Evolutionary conservation across 345 rosid genomes (phyloP), one percentile per base, ranked within the genome.

Genomic region (Aquilaria yunnanensis): DNA sequence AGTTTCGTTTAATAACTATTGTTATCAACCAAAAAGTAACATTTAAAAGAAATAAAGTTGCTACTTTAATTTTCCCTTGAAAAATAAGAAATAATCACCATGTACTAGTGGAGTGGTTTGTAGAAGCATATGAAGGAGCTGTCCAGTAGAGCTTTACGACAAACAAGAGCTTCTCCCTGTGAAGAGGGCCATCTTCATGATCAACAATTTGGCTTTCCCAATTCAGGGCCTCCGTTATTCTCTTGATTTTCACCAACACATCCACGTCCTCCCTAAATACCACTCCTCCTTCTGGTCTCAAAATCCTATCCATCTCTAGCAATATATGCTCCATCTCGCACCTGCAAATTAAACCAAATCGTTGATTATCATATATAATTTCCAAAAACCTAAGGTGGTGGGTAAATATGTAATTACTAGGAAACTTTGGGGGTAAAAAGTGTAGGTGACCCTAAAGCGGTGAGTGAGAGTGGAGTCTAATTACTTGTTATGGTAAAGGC

Each of bases 271-370:
- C 92, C 50, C 92, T 71, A 11, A 86, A n/a, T 10, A 86, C 81
- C 23, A 86, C 67, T 43, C 82, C 70, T 50, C 92, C 92, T 75
- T 86, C 82, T 0, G 92, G 89, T 65, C 92, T 78, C 63, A 86
- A 56, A 47, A 86, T 73, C 30, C 92, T 74, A 14, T 86, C 92
- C 85, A 83, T 86, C 78, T 83, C 89, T 48, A 86, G 51, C 67
- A 81, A 56, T 1, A 81, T 78, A 57, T 83, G 81, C 51, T 86
- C 89, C 67, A 61, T 57, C 60, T 73, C 78, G 63, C 89, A 86
- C 64, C 89, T 83, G 68, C 14, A 57, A 47, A 34, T 16, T 14
- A 58, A 14, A 16, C 30, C 4, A 8, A 10, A 1, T 41, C 12
- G 1, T 37, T 37, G 2, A 37, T 37, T 37, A 9, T 37, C 43